Evolutionary conservation across 176 grass and related monocot genomes (phyloP).

Genomic region (Phoenix roebelenii): DNA sequence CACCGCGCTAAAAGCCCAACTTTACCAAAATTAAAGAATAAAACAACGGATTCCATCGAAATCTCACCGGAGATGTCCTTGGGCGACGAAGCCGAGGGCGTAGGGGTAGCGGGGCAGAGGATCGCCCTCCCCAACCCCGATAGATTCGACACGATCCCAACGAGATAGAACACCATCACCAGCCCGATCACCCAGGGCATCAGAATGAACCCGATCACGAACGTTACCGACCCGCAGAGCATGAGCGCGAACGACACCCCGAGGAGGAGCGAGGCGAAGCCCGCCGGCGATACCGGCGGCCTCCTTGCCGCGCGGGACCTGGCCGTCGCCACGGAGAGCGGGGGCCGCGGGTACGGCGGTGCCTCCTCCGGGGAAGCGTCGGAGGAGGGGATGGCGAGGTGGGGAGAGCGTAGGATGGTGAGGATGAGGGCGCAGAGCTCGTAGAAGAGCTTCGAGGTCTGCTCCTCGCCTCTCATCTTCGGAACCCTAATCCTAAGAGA

Average conservation of each 20-base stretch:
- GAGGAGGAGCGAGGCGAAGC: constrained; percentile 45
- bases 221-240: constrained; percentile 79
- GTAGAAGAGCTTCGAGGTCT: constrained; percentile 41
- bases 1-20: too few relatives aligned
- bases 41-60: neutral
- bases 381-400: neutral
- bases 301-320: too few relatives aligned
- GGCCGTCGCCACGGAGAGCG: neutral
- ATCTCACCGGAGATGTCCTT: constrained; percentile 24
- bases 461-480: constrained; percentile 16
- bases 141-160: constrained; percentile 54
- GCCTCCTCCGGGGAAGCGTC: neutral
- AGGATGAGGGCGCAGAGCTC: constrained; percentile 55
- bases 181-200: constrained; percentile 80
- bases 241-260: constrained; percentile 76
- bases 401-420: constrained; percentile 21
- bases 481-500: constrained; percentile 12
- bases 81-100: neutral
- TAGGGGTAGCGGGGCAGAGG: constrained; percentile 3
- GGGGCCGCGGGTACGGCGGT: too few relatives aligned
- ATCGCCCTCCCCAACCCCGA: constrained; percentile 40
- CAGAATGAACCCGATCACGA: constrained; percentile 68
- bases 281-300: constrained; percentile 25
- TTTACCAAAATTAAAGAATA: constrained; percentile 5
- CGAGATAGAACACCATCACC: constrained; percentile 52